A percentile compares a stretch with the other conserved stretches of the same genome.
Evolutionary conservation across 2,329 filamentous ascomycete genomes (phyloP).

Genomic region (Stachybotrys echinatus): DNA sequence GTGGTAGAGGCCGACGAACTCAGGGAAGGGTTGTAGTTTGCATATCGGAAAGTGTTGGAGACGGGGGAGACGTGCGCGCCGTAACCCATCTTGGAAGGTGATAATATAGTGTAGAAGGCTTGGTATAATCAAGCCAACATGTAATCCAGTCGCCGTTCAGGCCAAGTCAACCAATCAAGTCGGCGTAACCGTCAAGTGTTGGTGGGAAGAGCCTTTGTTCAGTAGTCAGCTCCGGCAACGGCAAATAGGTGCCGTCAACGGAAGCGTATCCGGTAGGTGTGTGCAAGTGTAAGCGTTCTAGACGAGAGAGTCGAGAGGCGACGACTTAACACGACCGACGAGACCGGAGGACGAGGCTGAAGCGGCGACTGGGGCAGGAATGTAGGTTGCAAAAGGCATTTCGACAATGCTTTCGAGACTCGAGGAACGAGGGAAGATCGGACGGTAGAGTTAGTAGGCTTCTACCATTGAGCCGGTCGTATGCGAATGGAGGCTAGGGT

Average conservation of each 20-base stretch:
- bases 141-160: slow-evolving; percentile 50
- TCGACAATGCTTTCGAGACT: slow-evolving; percentile 32
- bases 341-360: slow-evolving; percentile 56
- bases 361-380: slow-evolving; percentile 56
- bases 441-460: slow-evolving; percentile 23
- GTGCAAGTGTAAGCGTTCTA: slow-evolving; percentile 38
- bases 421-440: slow-evolving; percentile 13
- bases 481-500: slow-evolving; percentile 4
- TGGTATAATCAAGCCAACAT: slow-evolving; percentile 21
- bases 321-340: slow-evolving; percentile 49
- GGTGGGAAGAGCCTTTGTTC: slow-evolving; percentile 28
- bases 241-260: slow-evolving; percentile 23
- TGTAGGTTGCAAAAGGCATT: slow-evolving; percentile 53
- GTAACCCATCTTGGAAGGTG: slow-evolving; percentile 52
- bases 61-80: slow-evolving; percentile 47
- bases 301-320: slow-evolving; percentile 30
- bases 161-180: slow-evolving; percentile 45
- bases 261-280: slow-evolving; percentile 32
- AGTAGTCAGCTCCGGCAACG: slow-evolving; percentile 34
- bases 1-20: slow-evolving; percentile 73
- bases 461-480: slow-evolving; percentile 26
- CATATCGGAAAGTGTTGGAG: slow-evolving; percentile 43
- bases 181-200: slow-evolving; percentile 29
- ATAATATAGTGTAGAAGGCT: slow-evolving; percentile 17
- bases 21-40: slow-evolving; percentile 64